phyloP scores from a whole-genome alignment of 2,329 filamentous ascomycete species.

The Colletotrichum sp. region DNA sequence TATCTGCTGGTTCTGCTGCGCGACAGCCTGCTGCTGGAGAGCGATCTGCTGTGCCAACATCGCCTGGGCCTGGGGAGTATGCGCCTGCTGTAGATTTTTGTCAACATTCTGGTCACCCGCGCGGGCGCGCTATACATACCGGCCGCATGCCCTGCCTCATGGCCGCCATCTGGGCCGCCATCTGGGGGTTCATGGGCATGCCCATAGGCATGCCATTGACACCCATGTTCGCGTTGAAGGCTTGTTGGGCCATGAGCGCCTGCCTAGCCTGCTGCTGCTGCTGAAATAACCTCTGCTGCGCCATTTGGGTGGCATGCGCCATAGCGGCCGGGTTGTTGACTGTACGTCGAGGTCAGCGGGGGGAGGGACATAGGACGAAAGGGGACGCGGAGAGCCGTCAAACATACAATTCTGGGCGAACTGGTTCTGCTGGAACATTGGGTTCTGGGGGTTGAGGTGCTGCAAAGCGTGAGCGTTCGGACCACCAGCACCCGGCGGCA shows the following conservation, averaged over 20 bases:
- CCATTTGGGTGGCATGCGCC: constrained; percentile 46
- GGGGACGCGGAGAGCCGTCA: neutral
- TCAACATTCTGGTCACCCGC: neutral
- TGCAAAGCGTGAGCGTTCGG: constrained; percentile 74
- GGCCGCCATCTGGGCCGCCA: constrained; percentile 54
- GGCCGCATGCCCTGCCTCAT: constrained; percentile 51
- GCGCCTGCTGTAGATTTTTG: constrained; percentile 7
- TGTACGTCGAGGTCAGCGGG: constrained; percentile 18
- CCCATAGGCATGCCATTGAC: constrained; percentile 54
- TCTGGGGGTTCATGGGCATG: constrained; percentile 54
- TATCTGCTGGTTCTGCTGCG: constrained; percentile 41
- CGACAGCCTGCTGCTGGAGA: constrained; percentile 42
- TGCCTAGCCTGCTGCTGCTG: constrained; percentile 58
- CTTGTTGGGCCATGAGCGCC: constrained; percentile 59
- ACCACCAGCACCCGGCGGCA: constrained; percentile 70
- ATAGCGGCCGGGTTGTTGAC: constrained; percentile 42
- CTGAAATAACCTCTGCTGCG: constrained; percentile 62
- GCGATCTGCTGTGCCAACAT: constrained; percentile 54
- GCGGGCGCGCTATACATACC: constrained; percentile 35
- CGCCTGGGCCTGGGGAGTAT: constrained; percentile 32
- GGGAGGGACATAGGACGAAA: neutral
- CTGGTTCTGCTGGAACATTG: constrained; percentile 63
- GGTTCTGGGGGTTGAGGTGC: constrained; percentile 70
- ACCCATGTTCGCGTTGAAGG: constrained; percentile 52
- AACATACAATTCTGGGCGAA: constrained; percentile 26